Base-by-base conservation (phyloP, 2,329 filamentous ascomycete genomes). In the Paracoccidioides brasiliensis region DNA sequence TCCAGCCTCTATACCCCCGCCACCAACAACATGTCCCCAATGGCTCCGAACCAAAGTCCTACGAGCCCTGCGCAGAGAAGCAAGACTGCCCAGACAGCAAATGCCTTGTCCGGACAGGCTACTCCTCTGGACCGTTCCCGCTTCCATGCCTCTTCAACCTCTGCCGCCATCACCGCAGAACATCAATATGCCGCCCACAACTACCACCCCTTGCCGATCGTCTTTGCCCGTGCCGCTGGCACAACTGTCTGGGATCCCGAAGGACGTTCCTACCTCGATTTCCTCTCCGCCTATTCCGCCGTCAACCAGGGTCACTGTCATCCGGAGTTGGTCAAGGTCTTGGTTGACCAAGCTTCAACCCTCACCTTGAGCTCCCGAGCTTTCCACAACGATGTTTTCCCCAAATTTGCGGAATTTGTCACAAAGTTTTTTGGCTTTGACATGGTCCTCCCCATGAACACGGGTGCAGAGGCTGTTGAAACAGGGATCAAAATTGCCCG, bases 241-340 rank as follows among this genome's bases (percentile, higher is more conserved):
- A 85, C 86, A 67, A 84, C 86, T 58, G 93, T 97, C 57, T 98
- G 93, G 91, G 93, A 98, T 69, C 93, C 93, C 15, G 93, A 98
- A 76, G 90, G 88, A 67, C 87, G 84, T 64, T 85, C 95, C 71
- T 97, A 98, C 73, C 83, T 97, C 65, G 93, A 98, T 73, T 98
- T 96, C 75, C 83, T 98, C 62, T 97, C 91, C 49, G 93, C 93
- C 62, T 98, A 98, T 79, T 94, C 88, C 64, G 93, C 93, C 59
- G 90, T 97, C 69, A 97, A 97, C 77, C 91, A 97, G 74, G 91
- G 91, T 60, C 91, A 98, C 74, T 97, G 91, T 74, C 91, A 98
- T 75, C 93, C 93, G 4, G 90, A 95, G 75, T 83, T 97, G 56
- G 84, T 98, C 69, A 90, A 91, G 72, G 87, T 90, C 12, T 78